These are phyloP conservation scores for Hypoxylon rickii DNA, from an alignment of 495 filamentous ascomycete species.

Conservation along the genomic window DNA sequence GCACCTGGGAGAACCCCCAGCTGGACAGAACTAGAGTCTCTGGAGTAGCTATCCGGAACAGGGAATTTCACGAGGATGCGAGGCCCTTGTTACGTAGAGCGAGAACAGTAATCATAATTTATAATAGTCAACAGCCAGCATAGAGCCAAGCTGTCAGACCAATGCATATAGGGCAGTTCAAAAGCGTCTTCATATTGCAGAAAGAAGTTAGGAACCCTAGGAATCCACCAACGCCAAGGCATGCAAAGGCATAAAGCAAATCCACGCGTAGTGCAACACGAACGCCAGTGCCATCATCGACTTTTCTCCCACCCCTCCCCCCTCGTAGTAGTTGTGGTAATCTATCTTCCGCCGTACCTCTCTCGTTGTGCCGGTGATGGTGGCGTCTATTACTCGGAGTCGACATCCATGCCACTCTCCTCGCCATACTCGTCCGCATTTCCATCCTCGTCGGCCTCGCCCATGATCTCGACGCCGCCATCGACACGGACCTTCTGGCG, in stretches of 20 bases:
- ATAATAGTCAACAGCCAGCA: not conserved
- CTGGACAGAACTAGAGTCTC: too few relatives aligned
- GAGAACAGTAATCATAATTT: slow-evolving; percentile 5
- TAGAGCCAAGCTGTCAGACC: too few relatives aligned
- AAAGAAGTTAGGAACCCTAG: too few relatives aligned
- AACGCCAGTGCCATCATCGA: slow-evolving; percentile 16
- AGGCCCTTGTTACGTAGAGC: too few relatives aligned
- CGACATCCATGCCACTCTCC: slow-evolving; percentile 67
- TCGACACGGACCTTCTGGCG: slow-evolving; percentile 67
- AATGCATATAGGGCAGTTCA: too few relatives aligned
- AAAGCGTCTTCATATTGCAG: too few relatives aligned
- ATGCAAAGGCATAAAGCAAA: slow-evolving; percentile 25
- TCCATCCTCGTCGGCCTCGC: slow-evolving; percentile 38
- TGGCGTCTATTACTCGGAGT: slow-evolving; percentile 50
- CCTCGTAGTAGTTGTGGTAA: too few relatives aligned
- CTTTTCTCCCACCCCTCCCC: slow-evolving; percentile 4
- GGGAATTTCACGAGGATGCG: too few relatives aligned
- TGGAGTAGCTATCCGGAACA: too few relatives aligned
- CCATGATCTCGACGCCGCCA: slow-evolving; percentile 64
- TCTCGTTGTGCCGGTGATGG: not conserved
- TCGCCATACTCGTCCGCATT: too few relatives aligned
- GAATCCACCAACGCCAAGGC: slow-evolving; percentile 30
- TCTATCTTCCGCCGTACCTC: not conserved
- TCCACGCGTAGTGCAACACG: slow-evolving; percentile 2
- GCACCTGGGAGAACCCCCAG: too few relatives aligned